Base-by-base conservation (phyloP, 1,139 yeast species). In the Candida sp. region DNA sequence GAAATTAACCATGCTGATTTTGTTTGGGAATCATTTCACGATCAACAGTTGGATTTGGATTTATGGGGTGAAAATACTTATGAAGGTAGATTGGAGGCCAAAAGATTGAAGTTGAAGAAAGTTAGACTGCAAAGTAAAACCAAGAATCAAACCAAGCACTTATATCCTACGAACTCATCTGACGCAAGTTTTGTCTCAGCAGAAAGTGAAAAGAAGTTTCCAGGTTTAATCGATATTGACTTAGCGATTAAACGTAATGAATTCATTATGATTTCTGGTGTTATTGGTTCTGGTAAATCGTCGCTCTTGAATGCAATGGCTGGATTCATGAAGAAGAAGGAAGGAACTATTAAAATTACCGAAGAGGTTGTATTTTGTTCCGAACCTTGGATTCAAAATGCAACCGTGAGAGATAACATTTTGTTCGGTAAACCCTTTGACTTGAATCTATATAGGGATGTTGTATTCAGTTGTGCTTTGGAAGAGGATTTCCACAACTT, bases 311-410 rank as follows among this genome's bases (percentile, higher is more conserved):
- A 58, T 46, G 74, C 75, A 11, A 53, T 70, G 40, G 58, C 70
- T 22, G 75, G 75, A 2, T 60, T 59, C 47, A 67, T 70, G 75
- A 60, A 58, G 43, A 63, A 61, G 1, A 45, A 47, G 5, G 39
- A 45, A 2, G 75, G 73, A 23, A 43, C 50, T 5, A 48, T 70
- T 40, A 52, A 47, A 5, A 54, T 67, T 12, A 55, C 61, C 43
- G 64, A 63, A 22, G 64, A 60, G 27, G 51, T 62, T 33, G 53
- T 69, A 35, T 56, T 68, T 35, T 68, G 75, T 45, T 57, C 68
- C 9, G 52, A 60, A 9, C 74, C 75, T 19, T 72, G 77, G 77
- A 70, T 72, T 43, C 77, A 72, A 56, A 72, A 71, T 49, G 61
- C 76, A n/a, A 68, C 76, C 22, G 68, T 72, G 21, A 59, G 71